Evolutionary conservation across 768 basidiomycete genomes (phyloP).

Genomic region (Tubosaeta sp.): DNA sequence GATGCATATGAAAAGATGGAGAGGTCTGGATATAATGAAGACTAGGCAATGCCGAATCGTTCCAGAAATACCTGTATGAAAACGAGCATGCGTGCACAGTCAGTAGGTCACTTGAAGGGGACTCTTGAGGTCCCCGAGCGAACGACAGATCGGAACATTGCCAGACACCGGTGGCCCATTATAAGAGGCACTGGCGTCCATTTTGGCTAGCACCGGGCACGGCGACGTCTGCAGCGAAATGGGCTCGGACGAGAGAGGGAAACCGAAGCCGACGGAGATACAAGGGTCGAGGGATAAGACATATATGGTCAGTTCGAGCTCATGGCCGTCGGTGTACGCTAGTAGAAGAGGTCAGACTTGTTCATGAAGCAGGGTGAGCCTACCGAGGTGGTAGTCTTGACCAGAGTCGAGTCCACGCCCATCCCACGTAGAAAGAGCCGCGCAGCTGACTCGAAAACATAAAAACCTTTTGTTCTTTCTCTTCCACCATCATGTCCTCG

Average conservation of each 20-base stretch:
- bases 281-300: slow-evolving; percentile 5
- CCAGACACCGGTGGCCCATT: too few species aligned
- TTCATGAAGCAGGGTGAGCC: neutral
- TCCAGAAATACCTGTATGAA: slow-evolving; percentile 11
- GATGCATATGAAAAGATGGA: neutral
- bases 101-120: neutral
- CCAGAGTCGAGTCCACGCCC: too few species aligned
- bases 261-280: slow-evolving; percentile 13
- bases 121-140: too few species aligned
- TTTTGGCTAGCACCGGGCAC: slow-evolving; percentile 4
- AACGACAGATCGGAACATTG: too few species aligned
- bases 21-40: slow-evolving; percentile 3
- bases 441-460: slow-evolving; percentile 6
- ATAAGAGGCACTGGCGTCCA: neutral
- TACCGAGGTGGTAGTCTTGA: neutral
- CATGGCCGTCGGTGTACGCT: slow-evolving; percentile 5
- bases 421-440: slow-evolving; percentile 1
- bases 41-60: neutral
- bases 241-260: neutral
- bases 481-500: slow-evolving; percentile 23
- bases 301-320: slow-evolving; percentile 4
- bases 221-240: slow-evolving; percentile 10
- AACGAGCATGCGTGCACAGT: neutral
- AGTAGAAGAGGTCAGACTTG: neutral
- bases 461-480: slow-evolving; percentile 3